These are phyloP conservation scores for Mrakia blollopis DNA, from an alignment of 768 basidiomycete species.

Conservation along the genomic window DNA sequence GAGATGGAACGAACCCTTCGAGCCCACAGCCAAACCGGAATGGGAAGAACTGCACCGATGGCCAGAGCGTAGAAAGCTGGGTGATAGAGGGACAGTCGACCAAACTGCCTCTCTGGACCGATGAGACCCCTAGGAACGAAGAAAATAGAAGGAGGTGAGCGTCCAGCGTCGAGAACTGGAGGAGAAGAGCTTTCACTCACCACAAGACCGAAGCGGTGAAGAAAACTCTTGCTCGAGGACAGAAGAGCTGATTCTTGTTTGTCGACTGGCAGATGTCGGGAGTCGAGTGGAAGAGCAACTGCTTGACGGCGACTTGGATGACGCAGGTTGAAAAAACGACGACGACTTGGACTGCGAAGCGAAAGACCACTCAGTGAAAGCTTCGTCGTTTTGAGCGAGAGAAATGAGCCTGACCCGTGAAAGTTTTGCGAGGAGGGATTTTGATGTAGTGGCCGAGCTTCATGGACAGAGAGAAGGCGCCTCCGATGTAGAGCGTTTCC, in stretches of 20 bases:
- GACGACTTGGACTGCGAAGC: slow-evolving; percentile 43
- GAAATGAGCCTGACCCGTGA: slow-evolving; percentile 48
- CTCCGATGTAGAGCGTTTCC: slow-evolving; percentile 80
- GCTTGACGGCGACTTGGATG: slow-evolving; percentile 47
- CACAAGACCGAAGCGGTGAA: slow-evolving; percentile 88
- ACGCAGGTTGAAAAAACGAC: slow-evolving; percentile 43
- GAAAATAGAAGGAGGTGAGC: slow-evolving; percentile 34
- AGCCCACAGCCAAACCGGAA: slow-evolving; percentile 84
- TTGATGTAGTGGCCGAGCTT: slow-evolving; percentile 86
- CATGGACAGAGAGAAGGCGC: slow-evolving; percentile 50
- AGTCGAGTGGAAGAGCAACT: slow-evolving; percentile 45
- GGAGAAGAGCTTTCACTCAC: slow-evolving; percentile 49
- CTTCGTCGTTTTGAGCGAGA: background rate
- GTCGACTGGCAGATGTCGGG: slow-evolving; percentile 46
- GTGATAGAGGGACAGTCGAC: slow-evolving; percentile 56
- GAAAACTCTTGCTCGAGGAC: slow-evolving; percentile 83
- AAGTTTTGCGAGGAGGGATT: slow-evolving; percentile 83
- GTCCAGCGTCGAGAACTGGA: background rate
- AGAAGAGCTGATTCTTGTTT: slow-evolving; percentile 48
- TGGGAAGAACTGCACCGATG: slow-evolving; percentile 71
- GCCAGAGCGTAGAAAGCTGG: slow-evolving; percentile 70
- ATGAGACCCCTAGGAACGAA: slow-evolving; percentile 47
- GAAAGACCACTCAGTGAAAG: background rate
- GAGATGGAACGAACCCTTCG: slow-evolving; percentile 42
- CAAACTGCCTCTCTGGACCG: slow-evolving; percentile 50